Evolutionary conservation across 257 asterid species (phyloP), one percentile per base, ranked within the genome.

Genomic region (Marsdenia floribunda): DNA sequence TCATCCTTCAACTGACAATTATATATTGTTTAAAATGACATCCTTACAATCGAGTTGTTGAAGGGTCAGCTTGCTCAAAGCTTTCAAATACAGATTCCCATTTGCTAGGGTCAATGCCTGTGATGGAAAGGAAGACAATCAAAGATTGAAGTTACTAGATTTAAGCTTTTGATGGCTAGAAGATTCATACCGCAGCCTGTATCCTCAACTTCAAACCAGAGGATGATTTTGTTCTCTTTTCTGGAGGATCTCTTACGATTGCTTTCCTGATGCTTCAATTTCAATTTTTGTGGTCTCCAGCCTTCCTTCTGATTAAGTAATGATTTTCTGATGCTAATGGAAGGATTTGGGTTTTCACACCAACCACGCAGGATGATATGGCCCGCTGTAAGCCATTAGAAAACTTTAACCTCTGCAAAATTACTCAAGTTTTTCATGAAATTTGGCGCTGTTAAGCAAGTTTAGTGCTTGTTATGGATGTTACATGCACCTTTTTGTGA

Each of bases 11-110:
- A 26, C 46, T 2, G 40, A 52, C 55, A 37, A 75, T 18, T 67
- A 13, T 8, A 73, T 22, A 15, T 68, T 29, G 37, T 68, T 58
- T 18, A 29, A 18, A 13, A 35, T 38, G 19, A 57, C 18, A 0
- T 49, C 24, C 93, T 86, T 84, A 93, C 98, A 93, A 78, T 68
- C 98, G 89, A 82, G 97, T 93, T 42, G 98, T 91, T 40, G 98
- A 93, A 52, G 97, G 98, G 83, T 93, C 98, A 50, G 98, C 98
- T 80, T 93, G 97, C 85, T 93, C 98, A 73, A 93, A 93, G 81
- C 98, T 93, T 80, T 93, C 98, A 74, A 93, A 93, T 15, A 93
- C 98, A 63, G 97, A 90, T 80, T 91, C 96, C 98, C 98, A 93
- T 82, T 93, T 93, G 90, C 86, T 86, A 59, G 93, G 88, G 83